Conservation (phyloP, 2,329 filamentous ascomycete genomes). For the Hypoxylon rubiginosum region DNA sequence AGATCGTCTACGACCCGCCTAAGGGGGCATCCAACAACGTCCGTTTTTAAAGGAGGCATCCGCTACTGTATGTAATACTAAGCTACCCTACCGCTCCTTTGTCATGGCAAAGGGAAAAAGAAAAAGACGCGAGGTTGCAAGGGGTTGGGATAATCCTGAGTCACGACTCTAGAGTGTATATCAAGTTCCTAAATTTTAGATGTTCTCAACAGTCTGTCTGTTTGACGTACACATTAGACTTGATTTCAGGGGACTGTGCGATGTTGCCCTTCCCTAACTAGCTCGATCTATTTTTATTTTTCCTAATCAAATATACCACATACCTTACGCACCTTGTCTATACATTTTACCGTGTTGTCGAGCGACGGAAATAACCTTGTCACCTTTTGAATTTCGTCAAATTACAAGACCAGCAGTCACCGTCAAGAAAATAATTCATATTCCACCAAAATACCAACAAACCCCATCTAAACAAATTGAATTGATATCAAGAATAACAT, state of each 20-base stretch:
- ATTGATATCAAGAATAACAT: no score
- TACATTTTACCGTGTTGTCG: not conserved
- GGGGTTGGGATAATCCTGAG: conserved; percentile 49
- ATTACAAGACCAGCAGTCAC: no score
- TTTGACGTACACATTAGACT: conserved; percentile 32
- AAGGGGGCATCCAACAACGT: conserved; percentile 60
- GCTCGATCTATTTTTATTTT: not conserved
- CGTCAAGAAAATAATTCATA: no score
- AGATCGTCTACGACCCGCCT: conserved; percentile 89
- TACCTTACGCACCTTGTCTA: not conserved
- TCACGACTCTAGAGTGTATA: conserved; percentile 59
- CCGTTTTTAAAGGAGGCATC: conserved; percentile 58
- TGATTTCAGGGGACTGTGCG: conserved; percentile 12
- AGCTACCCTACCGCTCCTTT: conserved; percentile 50
- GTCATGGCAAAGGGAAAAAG: conserved; percentile 47
- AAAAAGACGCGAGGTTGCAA: conserved; percentile 45
- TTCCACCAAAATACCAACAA: no score
- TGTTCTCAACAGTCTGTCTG: conserved; percentile 40
- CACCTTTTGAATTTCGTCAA: no score
- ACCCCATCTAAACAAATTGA: no score
- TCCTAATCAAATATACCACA: not conserved
- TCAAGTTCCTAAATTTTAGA: conserved; percentile 54
- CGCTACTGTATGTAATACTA: conserved; percentile 52
- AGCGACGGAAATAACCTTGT: not conserved
- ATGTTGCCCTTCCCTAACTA: conserved; percentile 1